Conservation (phyloP, 1,284 basidiomycete genomes). For the Trichosporon sp. region DNA sequence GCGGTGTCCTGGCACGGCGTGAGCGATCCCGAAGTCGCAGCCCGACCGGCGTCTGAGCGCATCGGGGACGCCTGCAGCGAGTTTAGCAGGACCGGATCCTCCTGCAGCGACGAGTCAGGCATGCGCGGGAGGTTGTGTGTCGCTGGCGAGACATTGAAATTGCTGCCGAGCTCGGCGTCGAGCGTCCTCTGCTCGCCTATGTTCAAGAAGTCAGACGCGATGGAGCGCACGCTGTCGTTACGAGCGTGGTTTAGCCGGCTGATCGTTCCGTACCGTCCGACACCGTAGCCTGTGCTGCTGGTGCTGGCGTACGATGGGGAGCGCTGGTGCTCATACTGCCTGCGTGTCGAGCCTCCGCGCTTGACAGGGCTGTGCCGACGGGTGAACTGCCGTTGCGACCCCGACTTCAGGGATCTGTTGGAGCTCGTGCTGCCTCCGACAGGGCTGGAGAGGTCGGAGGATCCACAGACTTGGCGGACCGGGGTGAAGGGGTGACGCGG, state of each 20-base stretch:
- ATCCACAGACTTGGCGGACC: background rate
- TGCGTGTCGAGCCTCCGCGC: background rate
- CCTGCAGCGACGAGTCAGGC: background rate
- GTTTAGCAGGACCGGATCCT: background rate
- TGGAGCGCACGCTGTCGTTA: constrained; percentile 31
- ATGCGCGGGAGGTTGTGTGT: background rate
- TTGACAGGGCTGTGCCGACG: constrained; percentile 8
- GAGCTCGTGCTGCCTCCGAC: background rate
- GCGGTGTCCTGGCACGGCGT: background rate
- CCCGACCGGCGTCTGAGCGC: background rate
- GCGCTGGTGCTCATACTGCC: background rate
- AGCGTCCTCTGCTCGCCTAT: constrained; percentile 34
- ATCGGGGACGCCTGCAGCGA: background rate
- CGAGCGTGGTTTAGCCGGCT: background rate
- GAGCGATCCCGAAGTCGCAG: background rate
- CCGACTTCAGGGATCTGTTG: background rate
- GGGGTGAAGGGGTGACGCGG: background rate
- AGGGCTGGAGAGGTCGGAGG: background rate
- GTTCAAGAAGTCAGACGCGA: constrained; percentile 25
- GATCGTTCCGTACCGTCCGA: background rate
- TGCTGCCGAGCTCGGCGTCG: constrained; percentile 39
- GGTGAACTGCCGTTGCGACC: background rate
- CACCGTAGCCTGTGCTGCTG: background rate
- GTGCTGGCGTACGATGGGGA: constrained; percentile 15
- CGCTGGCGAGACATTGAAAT: constrained; percentile 20